phyloP scores from a whole-genome alignment of 108 stramenopile species.

The Pelagomonas calceolata region DNA sequence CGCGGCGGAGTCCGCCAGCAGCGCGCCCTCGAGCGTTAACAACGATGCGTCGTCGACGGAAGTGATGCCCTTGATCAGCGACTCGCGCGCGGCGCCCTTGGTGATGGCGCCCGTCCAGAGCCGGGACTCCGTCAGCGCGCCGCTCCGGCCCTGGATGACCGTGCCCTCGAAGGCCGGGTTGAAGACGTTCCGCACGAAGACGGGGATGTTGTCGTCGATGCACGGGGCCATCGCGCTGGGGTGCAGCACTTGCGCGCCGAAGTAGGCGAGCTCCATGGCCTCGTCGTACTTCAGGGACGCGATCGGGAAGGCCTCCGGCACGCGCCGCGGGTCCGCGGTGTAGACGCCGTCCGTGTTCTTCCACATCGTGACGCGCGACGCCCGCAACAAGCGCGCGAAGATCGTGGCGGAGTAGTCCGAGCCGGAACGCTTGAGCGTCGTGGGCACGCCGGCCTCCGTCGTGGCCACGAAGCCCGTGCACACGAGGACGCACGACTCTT shows the following conservation, averaged over 20 bases:
- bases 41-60: slow-evolving; percentile 73
- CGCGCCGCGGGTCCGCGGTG: slow-evolving; percentile 70
- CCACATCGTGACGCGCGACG: slow-evolving; percentile 64
- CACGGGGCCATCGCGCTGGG: slow-evolving; percentile 69
- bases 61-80: slow-evolving; percentile 42
- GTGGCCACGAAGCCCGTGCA: slow-evolving; percentile 81
- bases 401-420: slow-evolving; percentile 77
- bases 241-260: slow-evolving; percentile 82
- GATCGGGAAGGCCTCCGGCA: slow-evolving; percentile 56
- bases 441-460: slow-evolving; percentile 68
- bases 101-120: slow-evolving; percentile 54
- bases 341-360: slow-evolving; percentile 79
- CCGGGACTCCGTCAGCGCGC: slow-evolving; percentile 32
- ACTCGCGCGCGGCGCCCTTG: not conserved
- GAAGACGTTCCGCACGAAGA: slow-evolving; percentile 78
- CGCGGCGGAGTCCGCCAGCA: slow-evolving; percentile 47
- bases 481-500: slow-evolving; percentile 45
- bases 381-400: slow-evolving; percentile 63
- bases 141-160: slow-evolving; percentile 50
- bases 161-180: slow-evolving; percentile 63
- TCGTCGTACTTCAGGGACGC: slow-evolving; percentile 69
- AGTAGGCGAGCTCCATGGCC: slow-evolving; percentile 85
- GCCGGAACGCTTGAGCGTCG: slow-evolving; percentile 72
- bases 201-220: slow-evolving; percentile 51
- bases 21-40: slow-evolving; percentile 74